A percentile compares a stretch with the other conserved stretches of the same genome.
These are phyloP conservation scores for Quambalaria eucalypti DNA, from an alignment of 1,284 basidiomycete genomes.

Conservation along the genomic window DNA sequence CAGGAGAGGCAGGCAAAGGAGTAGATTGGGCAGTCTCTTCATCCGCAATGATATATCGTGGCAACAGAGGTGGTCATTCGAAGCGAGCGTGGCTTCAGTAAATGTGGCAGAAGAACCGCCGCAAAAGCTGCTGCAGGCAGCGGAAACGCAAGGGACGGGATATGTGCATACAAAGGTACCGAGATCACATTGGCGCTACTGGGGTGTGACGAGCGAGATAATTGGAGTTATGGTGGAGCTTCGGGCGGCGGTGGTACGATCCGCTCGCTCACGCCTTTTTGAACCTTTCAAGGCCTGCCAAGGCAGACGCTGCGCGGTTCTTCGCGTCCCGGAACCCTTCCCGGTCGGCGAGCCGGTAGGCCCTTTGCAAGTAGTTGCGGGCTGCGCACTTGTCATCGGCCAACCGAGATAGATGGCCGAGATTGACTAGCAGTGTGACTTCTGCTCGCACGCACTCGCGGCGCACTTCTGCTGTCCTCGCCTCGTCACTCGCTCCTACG, in stretches of 20 bases:
- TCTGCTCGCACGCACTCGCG: constrained; percentile 36
- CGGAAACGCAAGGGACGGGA: too few species aligned
- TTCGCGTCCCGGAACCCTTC: constrained; percentile 7
- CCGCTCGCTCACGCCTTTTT: too few species aligned
- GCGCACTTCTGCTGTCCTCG: constrained; percentile 21
- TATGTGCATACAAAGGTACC: too few species aligned
- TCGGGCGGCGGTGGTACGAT: too few species aligned
- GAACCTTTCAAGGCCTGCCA: background rate
- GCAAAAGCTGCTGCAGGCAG: too few species aligned
- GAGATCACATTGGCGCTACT: too few species aligned
- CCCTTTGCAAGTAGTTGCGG: constrained; percentile 21
- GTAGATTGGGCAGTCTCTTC: background rate
- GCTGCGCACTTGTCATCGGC: constrained; percentile 24
- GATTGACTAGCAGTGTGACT: constrained; percentile 39
- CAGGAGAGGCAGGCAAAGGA: background rate
- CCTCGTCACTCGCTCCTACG: constrained; percentile 10
- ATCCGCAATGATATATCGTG: too few species aligned
- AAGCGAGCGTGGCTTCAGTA: too few species aligned
- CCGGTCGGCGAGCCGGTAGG: constrained; percentile 12
- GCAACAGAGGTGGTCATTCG: too few species aligned
- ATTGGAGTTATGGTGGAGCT: too few species aligned
- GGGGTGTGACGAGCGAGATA: too few species aligned
- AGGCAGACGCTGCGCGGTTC: background rate
- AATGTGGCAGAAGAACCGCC: too few species aligned
- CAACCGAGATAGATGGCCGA: constrained; percentile 28